Conservation (phyloP, 2,329 filamentous ascomycete species). For the Claviceps humidiphila region DNA sequence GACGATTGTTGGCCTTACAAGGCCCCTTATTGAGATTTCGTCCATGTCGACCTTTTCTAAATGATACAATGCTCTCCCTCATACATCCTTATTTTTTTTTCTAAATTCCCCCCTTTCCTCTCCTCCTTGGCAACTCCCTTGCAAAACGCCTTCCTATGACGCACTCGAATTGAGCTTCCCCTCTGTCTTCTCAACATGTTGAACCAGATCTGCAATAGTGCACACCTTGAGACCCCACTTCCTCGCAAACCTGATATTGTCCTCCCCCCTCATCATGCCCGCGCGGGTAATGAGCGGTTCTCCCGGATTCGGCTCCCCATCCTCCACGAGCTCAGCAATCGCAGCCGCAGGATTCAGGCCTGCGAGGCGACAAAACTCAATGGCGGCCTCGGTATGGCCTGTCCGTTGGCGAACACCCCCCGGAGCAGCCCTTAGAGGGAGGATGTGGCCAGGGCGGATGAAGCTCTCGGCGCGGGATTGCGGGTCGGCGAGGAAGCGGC, state of each 20-base stretch:
- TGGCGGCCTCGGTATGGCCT: slow-evolving; percentile 87
- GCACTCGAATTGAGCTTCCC: slow-evolving; percentile 36
- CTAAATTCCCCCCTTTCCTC: background rate
- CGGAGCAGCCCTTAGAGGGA: slow-evolving; percentile 65
- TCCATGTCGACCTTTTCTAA: background rate
- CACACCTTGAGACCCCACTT: slow-evolving; percentile 85
- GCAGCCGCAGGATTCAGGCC: slow-evolving; percentile 66
- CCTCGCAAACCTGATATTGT: slow-evolving; percentile 75
- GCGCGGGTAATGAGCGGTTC: slow-evolving; percentile 49
- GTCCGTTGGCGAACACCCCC: slow-evolving; percentile 69
- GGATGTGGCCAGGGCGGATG: slow-evolving; percentile 75
- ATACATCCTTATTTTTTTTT: background rate
- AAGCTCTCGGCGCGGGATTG: slow-evolving; percentile 46
- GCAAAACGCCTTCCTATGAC: slow-evolving; percentile 6
- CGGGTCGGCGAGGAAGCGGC: slow-evolving; percentile 61
- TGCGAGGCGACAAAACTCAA: slow-evolving; percentile 78
- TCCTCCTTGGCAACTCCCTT: background rate
- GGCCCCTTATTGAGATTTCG: background rate
- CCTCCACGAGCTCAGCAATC: slow-evolving; percentile 86
- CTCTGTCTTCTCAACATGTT: slow-evolving; percentile 65
- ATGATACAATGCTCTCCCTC: no score
- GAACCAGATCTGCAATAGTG: slow-evolving; percentile 83
- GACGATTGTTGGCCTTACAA: no score
- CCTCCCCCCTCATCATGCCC: slow-evolving; percentile 89
- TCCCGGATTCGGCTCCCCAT: slow-evolving; percentile 60